Percentiles rank a stretch among this genome's conserved stretches.
Evolutionary conservation across 106 monocot species (phyloP).

Genomic region (Dendrobium chrysotoxum): DNA sequence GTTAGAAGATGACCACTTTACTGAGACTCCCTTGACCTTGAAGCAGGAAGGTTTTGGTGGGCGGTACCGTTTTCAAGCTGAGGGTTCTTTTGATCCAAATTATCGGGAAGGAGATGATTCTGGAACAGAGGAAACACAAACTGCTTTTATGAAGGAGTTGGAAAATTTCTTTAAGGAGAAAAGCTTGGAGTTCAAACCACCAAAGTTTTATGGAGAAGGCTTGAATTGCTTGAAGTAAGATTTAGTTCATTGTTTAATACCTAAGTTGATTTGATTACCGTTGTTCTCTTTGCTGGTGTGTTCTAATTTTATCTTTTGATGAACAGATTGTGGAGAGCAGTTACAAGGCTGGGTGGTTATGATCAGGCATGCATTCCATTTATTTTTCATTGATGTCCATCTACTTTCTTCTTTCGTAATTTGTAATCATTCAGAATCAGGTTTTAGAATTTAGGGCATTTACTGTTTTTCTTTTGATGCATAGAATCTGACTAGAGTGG

Average conservation of each 20-base stretch:
- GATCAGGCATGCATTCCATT: constrained; percentile 48
- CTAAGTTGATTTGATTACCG: neutral
- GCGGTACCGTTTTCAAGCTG: constrained; percentile 15
- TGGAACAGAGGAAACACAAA: constrained; percentile 84
- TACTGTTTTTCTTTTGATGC: neutral
- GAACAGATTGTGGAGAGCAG: constrained; percentile 87
- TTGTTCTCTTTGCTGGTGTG: neutral
- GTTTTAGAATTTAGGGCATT: neutral
- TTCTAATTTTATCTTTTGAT: constrained; percentile 3
- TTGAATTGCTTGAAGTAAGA: constrained; percentile 95
- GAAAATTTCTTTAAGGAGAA: constrained; percentile 77
- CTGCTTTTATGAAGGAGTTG: constrained; percentile 83
- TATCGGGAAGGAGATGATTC: constrained; percentile 76
- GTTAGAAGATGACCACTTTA: constrained; percentile 9
- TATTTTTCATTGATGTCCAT: neutral
- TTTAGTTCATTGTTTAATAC: neutral
- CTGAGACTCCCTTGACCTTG: constrained; percentile 20
- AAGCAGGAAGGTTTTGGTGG: constrained; percentile 26
- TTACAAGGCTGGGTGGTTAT: constrained; percentile 86
- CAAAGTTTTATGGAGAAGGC: constrained; percentile 90
- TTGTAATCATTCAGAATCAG: neutral
- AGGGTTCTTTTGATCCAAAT: constrained; percentile 23
- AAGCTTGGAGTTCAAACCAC: constrained; percentile 86
- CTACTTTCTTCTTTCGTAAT: neutral
- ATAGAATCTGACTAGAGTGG: neutral